A percentile compares a stretch with the other conserved stretches of the same genome.
These are phyloP conservation scores for Pleurotus citrinopileatus DNA, from an alignment of 768 basidiomycete genomes.

Conservation along the genomic window DNA sequence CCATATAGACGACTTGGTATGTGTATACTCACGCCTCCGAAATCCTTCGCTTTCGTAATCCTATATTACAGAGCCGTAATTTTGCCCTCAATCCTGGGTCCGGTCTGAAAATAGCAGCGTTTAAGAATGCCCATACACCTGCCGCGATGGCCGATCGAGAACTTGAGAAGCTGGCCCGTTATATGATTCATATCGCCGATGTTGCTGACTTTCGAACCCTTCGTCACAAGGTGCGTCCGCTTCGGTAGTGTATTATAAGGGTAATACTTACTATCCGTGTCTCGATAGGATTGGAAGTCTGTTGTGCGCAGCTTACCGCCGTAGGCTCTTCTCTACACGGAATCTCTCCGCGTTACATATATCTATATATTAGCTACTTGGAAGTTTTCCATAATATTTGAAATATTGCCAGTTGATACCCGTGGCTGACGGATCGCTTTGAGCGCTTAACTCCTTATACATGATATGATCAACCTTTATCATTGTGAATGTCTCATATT, in stretches of 20 bases:
- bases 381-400: no score
- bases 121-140: constrained; percentile 71
- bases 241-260: not conserved
- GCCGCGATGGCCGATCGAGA: constrained; percentile 67
- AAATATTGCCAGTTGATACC: no score
- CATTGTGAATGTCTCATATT: no score
- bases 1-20: constrained; percentile 82
- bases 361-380: no score
- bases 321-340: not conserved
- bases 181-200: constrained; percentile 62
- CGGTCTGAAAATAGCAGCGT: constrained; percentile 81
- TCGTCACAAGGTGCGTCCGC: constrained; percentile 57
- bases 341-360: not conserved
- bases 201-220: constrained; percentile 61
- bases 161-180: constrained; percentile 59
- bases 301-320: constrained; percentile 38
- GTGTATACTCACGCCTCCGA: constrained; percentile 14
- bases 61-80: constrained; percentile 57
- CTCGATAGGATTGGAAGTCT: constrained; percentile 47
- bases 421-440: no score
- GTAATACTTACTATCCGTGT: not conserved
- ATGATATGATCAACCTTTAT: no score
- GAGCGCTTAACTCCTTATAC: no score
- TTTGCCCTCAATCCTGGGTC: constrained; percentile 85
- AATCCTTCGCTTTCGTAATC: constrained; percentile 5